Percentiles rank a stretch among this genome's conserved stretches.
These are phyloP conservation scores for Bocquillonia castaneifolia DNA, from an alignment of 441 rosid genomes.

Conservation along the genomic window DNA sequence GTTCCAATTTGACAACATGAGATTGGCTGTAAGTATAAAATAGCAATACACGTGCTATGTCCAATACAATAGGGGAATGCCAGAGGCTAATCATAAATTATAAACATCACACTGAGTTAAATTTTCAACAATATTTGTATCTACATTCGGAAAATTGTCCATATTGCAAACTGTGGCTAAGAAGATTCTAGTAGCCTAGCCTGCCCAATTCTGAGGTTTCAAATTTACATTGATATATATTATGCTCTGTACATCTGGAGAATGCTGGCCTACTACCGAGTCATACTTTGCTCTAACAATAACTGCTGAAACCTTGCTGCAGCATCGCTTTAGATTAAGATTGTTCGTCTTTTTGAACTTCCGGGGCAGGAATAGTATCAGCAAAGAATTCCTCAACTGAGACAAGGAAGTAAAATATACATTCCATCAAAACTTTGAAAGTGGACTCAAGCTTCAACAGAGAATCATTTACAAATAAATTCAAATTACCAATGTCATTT, in stretches of 20 bases:
- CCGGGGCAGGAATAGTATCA: not conserved
- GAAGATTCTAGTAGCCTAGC: not conserved
- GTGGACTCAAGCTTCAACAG: not conserved
- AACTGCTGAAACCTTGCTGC: not conserved
- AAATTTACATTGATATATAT: constrained; percentile 1
- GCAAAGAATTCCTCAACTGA: constrained; percentile 22
- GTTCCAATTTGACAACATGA: too few species aligned
- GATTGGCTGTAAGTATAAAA: too few species aligned
- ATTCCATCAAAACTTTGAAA: not conserved
- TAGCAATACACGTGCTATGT: too few species aligned
- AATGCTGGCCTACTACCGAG: not conserved
- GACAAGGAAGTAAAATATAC: not conserved
- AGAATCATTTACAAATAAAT: not conserved
- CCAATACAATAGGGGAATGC: too few species aligned
- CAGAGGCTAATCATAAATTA: too few species aligned
- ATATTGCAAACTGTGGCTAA: not conserved
- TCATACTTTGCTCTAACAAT: too few species aligned
- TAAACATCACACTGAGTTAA: too few species aligned
- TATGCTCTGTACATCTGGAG: constrained; percentile 4
- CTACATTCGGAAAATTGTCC: not conserved
- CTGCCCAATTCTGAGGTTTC: constrained; percentile 1
- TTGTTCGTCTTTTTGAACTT: constrained; percentile 1
- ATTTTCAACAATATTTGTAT: not conserved
- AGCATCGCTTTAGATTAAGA: not conserved
- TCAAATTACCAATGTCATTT: constrained; percentile 1